These are phyloP conservation scores for Acorus gramineus DNA, from an alignment of 106 monocot species.

Conservation along the genomic window DNA sequence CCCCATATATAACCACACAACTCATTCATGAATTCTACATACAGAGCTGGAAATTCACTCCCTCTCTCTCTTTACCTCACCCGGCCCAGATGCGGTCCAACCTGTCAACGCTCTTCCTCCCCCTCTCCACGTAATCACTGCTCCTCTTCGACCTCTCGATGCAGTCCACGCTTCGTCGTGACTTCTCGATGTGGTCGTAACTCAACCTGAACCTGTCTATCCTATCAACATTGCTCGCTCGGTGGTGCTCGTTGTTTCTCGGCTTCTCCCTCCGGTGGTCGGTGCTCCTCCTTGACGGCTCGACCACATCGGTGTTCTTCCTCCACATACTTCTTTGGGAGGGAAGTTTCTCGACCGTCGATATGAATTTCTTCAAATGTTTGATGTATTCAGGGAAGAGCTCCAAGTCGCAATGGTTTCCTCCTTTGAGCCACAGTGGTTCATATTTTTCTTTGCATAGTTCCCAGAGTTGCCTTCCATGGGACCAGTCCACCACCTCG, in stretches of 20 bases:
- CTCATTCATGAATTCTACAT: constrained; percentile 18
- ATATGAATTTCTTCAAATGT: constrained; percentile 12
- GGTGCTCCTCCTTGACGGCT: constrained; percentile 40
- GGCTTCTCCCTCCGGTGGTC: constrained; percentile 32
- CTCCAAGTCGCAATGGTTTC: constrained; percentile 18
- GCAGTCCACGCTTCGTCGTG: constrained; percentile 57
- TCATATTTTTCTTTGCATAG: constrained; percentile 18
- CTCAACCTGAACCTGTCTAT: constrained; percentile 38
- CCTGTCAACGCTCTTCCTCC: constrained; percentile 58
- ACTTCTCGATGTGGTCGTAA: constrained; percentile 44
- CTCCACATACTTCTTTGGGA: constrained; percentile 6
- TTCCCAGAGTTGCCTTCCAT: constrained; percentile 17
- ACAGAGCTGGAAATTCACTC: constrained; percentile 2
- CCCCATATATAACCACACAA: constrained; percentile 9
- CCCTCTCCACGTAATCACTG: constrained; percentile 37
- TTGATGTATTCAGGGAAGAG: constrained; percentile 15
- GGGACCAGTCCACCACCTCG: constrained; percentile 18
- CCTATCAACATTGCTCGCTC: constrained; percentile 30
- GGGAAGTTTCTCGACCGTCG: constrained; percentile 11
- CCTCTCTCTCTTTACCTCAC: background rate
- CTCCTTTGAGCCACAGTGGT: constrained; percentile 16
- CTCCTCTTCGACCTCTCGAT: constrained; percentile 38
- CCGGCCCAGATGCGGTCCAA: constrained; percentile 65
- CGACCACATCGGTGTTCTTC: constrained; percentile 38
- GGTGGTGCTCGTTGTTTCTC: constrained; percentile 21